Conservation (phyloP, 305 asterid species). For the Plantago coronopus region DNA sequence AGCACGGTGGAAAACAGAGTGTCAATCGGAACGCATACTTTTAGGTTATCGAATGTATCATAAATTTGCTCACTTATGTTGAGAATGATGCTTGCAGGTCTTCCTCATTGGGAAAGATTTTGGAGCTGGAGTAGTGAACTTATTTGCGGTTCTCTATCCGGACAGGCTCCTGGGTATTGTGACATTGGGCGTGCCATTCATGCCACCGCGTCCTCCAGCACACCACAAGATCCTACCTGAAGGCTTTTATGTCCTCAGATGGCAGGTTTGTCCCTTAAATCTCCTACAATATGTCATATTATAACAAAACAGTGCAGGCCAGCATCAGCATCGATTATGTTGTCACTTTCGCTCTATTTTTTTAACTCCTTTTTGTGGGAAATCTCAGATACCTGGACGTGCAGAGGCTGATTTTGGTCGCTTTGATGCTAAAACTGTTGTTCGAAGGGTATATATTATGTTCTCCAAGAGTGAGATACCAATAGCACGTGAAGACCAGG, state of each 20-base stretch:
- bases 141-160: constrained; percentile 38
- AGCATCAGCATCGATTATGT: neutral
- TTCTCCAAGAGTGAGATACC: constrained; percentile 61
- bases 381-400: constrained; percentile 54
- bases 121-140: constrained; percentile 39
- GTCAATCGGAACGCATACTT: too few species aligned
- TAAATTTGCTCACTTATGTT: too few species aligned
- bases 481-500: constrained; percentile 48
- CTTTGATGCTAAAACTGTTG: constrained; percentile 53
- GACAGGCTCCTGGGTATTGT: constrained; percentile 51
- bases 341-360: neutral
- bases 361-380: neutral
- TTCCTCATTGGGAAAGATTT: constrained; percentile 51
- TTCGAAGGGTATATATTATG: constrained; percentile 56
- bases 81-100: too few species aligned
- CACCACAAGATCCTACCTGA: constrained; percentile 30
- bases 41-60: too few species aligned
- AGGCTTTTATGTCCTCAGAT: constrained; percentile 59
- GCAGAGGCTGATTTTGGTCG: constrained; percentile 70
- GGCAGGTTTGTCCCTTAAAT: constrained; percentile 32
- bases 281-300: neutral
- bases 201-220: constrained; percentile 33
- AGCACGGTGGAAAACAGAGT: too few species aligned
- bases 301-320: neutral
- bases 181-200: constrained; percentile 54